phyloP scores from a whole-genome alignment of 2,329 filamentous ascomycete species.

The Alternaria brassicicola region DNA sequence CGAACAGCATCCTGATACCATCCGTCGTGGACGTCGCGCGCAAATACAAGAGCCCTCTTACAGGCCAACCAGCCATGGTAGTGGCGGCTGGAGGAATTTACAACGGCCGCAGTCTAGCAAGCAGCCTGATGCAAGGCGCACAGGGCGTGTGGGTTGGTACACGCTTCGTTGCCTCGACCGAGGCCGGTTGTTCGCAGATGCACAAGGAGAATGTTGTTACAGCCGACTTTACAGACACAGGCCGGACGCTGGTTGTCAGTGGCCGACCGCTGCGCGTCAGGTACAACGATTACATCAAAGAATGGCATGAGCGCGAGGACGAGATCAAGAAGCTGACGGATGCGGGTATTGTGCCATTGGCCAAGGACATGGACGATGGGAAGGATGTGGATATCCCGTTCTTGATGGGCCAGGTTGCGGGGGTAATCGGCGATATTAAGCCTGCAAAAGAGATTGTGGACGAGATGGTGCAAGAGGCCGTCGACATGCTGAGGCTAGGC shows the following conservation, averaged over 20 bases:
- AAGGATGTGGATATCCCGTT: slow-evolving; percentile 85
- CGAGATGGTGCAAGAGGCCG: slow-evolving; percentile 73
- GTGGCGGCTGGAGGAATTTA: slow-evolving; percentile 88
- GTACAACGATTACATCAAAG: slow-evolving; percentile 81
- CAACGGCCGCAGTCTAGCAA: slow-evolving; percentile 80
- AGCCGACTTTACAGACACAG: slow-evolving; percentile 80
- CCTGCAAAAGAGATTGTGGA: slow-evolving; percentile 84
- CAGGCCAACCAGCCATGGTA: slow-evolving; percentile 74
- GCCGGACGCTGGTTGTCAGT: slow-evolving; percentile 80
- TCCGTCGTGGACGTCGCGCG: slow-evolving; percentile 83
- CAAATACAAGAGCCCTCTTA: slow-evolving; percentile 72
- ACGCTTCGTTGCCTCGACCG: slow-evolving; percentile 81
- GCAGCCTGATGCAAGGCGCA: slow-evolving; percentile 85
- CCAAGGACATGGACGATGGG: slow-evolving; percentile 81
- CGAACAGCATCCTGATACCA: slow-evolving; percentile 84
- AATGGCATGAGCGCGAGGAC: slow-evolving; percentile 78
- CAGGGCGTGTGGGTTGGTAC: slow-evolving; percentile 93
- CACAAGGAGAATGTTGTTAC: slow-evolving; percentile 85
- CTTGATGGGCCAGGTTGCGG: slow-evolving; percentile 93
- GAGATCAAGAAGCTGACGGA: slow-evolving; percentile 78
- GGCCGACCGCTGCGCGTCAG: slow-evolving; percentile 81
- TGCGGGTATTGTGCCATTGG: slow-evolving; percentile 78
- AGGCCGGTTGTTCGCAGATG: slow-evolving; percentile 79
- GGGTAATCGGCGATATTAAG: slow-evolving; percentile 75
- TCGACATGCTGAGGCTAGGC: slow-evolving; percentile 48